A percentile compares a stretch with the other conserved stretches of the same genome.
Conservation (phyloP, 2,329 filamentous ascomycete species). For the Phialocephala subalpina region DNA sequence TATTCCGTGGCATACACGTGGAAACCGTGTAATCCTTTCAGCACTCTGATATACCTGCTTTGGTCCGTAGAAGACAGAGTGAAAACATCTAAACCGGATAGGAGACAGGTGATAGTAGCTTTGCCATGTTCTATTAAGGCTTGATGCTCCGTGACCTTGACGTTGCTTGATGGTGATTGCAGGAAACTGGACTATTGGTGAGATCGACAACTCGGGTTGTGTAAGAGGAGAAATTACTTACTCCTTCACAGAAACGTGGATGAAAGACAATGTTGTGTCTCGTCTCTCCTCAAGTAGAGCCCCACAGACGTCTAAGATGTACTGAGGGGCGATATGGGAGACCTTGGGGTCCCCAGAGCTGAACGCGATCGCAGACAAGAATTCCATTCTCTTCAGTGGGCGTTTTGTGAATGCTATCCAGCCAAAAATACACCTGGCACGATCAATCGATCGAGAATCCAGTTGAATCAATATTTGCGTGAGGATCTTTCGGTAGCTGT, state of each 20-base stretch:
- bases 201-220: not conserved
- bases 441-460: conserved; percentile 40
- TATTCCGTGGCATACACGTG: conserved; percentile 44
- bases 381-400: conserved; percentile 45
- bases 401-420: conserved; percentile 49
- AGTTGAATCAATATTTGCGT: conserved; percentile 38
- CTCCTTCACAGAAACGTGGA: conserved; percentile 27
- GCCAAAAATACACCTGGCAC: conserved; percentile 43
- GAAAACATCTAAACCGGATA: conserved; percentile 37
- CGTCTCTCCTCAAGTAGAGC: conserved; percentile 18
- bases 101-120: conserved; percentile 37
- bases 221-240: conserved; percentile 8
- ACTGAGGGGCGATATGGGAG: conserved; percentile 33
- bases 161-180: conserved; percentile 17
- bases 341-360: conserved; percentile 22
- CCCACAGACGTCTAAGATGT: conserved; percentile 26
- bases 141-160: conserved; percentile 22
- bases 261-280: conserved; percentile 24
- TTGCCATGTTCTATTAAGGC: conserved; percentile 35
- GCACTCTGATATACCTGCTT: conserved; percentile 28
- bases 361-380: conserved; percentile 47
- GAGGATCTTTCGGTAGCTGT: conserved; percentile 45
- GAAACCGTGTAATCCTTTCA: conserved; percentile 43
- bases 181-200: conserved; percentile 23
- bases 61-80: not conserved